Base-by-base conservation (phyloP, 192 early-diverging fungal species). In the Backusella morwellensis region DNA sequence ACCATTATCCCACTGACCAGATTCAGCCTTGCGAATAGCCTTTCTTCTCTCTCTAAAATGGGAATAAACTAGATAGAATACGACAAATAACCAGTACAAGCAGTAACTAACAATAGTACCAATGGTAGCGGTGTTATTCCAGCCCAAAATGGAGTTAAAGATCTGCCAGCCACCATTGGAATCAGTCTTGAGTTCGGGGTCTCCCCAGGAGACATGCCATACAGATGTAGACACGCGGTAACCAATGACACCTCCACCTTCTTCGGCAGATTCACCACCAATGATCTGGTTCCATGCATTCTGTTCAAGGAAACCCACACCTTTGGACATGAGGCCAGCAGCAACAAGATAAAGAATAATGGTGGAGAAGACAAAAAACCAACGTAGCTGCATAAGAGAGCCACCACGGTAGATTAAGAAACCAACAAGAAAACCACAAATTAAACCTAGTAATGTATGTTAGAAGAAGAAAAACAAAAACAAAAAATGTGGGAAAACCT, bases 321-420 rank as follows among this genome's bases (percentile, higher is more conserved):
- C 78, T 52, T 86, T 91, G 29, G 93, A 85, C 44, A 95, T 90
- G 11, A 98, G 84, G 29, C 97, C 97, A 26, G 94, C 93, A 52
- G 93, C 90, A 68, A 98, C 90, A 35, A 97, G 79, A 42, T 95
- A 91, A 7, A 98, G 85, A 52, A 96, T 66, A 63, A 86, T 85
- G 6, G 95, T 92, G 5, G 91, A 91, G 36, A 80, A 56, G 34
- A 91, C 85, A 74, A 96, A 96, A 88, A 96, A 98, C 82, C 90
- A 89, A 71, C 91, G 88, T 54, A 97, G 86, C 7, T 88, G 81
- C 66, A 96, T 75, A 34, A 86, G 84, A 68, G 83, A 88, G 34
- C 93, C 92, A 73, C 90, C 89, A 69, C 86, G 85, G 81, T 93
- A 96, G 47, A 97, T 92, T 21, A 93, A 38, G 67, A 82, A 92